These are phyloP conservation scores for Crithidia brevicula DNA, from an alignment of 208 protist species.

Conservation along the genomic window DNA sequence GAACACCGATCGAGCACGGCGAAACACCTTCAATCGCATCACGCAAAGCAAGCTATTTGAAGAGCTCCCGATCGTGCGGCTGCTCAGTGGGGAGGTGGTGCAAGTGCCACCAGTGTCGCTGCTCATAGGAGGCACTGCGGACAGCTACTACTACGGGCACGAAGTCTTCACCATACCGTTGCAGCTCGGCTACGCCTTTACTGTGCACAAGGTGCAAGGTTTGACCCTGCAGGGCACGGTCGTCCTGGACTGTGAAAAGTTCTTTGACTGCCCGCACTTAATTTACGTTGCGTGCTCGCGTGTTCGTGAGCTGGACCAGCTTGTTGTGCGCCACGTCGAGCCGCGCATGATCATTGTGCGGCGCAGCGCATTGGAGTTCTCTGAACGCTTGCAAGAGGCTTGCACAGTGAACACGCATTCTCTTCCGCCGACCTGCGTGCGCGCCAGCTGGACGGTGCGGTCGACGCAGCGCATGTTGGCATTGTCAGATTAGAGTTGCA, in stretches of 20 bases:
- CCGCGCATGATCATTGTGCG: slow-evolving; percentile 84
- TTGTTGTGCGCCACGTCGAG: slow-evolving; percentile 77
- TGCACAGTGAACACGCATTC: slow-evolving; percentile 19
- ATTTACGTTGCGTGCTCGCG: slow-evolving; percentile 91
- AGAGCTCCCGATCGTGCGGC: slow-evolving; percentile 79
- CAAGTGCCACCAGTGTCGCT: slow-evolving; percentile 77
- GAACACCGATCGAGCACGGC: slow-evolving; percentile 25
- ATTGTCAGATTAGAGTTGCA: not conserved
- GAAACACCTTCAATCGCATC: slow-evolving; percentile 32
- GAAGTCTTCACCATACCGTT: slow-evolving; percentile 80
- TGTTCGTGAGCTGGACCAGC: slow-evolving; percentile 80
- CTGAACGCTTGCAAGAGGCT: slow-evolving; percentile 40
- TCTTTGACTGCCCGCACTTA: slow-evolving; percentile 90
- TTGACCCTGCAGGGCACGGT: slow-evolving; percentile 84
- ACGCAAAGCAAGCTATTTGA: slow-evolving; percentile 45
- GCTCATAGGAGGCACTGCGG: slow-evolving; percentile 65
- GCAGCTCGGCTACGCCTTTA: slow-evolving; percentile 91
- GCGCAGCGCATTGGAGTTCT: slow-evolving; percentile 74
- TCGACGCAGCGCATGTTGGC: slow-evolving; percentile 29
- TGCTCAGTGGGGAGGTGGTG: slow-evolving; percentile 76
- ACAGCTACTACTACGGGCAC: slow-evolving; percentile 86
- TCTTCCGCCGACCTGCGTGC: slow-evolving; percentile 5
- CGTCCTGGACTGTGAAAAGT: slow-evolving; percentile 85
- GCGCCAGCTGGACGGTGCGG: slow-evolving; percentile 36
- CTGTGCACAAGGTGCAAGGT: slow-evolving; percentile 93